A percentile compares a stretch with the other conserved stretches of the same genome.
Evolutionary conservation across 805 yeast genomes (phyloP).

Genomic region (Vanderwaltozyma verrucispora): DNA sequence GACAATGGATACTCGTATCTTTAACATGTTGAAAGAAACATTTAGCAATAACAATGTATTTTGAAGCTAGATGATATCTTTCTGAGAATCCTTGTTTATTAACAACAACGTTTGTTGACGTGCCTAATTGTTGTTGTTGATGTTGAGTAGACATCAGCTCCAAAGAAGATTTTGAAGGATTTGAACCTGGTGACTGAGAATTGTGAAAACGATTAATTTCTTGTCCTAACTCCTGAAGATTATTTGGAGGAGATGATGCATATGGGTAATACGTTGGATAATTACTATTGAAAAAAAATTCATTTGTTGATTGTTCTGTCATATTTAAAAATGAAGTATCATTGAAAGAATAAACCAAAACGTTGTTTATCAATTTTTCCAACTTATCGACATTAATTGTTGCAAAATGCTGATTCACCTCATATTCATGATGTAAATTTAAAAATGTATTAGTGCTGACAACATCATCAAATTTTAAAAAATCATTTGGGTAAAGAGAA

Average conservation of each 20-base stretch:
- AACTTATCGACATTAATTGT: constrained; percentile 16
- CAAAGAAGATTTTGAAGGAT: constrained; percentile 8
- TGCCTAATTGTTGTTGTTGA: background rate
- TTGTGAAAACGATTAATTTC: background rate
- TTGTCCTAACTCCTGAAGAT: background rate
- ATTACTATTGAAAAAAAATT: constrained; percentile 14
- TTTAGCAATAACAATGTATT: constrained; percentile 20
- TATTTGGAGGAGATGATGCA: constrained; percentile 1
- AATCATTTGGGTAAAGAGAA: constrained; percentile 14
- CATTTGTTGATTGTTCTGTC: constrained; percentile 20
- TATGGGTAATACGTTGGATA: constrained; percentile 7
- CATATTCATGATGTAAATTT: background rate
- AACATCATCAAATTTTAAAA: constrained; percentile 13
- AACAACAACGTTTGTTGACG: background rate
- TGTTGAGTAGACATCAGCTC: constrained; percentile 5
- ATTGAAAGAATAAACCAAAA: constrained; percentile 24
- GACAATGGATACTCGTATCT: constrained; percentile 20
- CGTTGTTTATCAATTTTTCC: constrained; percentile 23
- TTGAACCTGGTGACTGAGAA: background rate
- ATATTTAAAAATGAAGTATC: constrained; percentile 25
- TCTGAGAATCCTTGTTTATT: constrained; percentile 20
- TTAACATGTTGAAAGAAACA: constrained; percentile 17
- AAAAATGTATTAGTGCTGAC: constrained; percentile 1
- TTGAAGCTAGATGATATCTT: constrained; percentile 22
- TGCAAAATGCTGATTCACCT: constrained; percentile 3